Percentiles rank a stretch among this genome's conserved stretches.
These are phyloP conservation scores for Penicillium macrosclerotiorum DNA, from an alignment of 495 filamentous ascomycete genomes.

Conservation along the genomic window DNA sequence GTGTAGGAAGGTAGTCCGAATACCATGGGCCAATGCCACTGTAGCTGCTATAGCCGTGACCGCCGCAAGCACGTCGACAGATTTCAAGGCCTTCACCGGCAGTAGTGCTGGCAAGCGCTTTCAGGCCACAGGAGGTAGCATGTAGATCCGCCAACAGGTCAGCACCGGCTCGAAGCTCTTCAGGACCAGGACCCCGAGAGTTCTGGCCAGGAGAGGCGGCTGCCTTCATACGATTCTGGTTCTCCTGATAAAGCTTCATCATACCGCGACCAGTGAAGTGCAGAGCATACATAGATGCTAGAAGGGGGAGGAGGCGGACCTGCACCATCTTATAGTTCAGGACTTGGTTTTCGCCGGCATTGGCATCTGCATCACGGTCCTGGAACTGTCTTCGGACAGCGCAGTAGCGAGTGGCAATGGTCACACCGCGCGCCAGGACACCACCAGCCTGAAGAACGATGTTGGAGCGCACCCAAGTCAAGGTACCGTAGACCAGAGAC, in stretches of 20 bases:
- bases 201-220: slow-evolving; percentile 35
- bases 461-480: slow-evolving; percentile 69
- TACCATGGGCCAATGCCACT: slow-evolving; percentile 67
- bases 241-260: slow-evolving; percentile 64
- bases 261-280: slow-evolving; percentile 72
- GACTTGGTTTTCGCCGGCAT: slow-evolving; percentile 64
- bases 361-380: slow-evolving; percentile 58
- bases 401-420: slow-evolving; percentile 69
- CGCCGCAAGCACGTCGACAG: slow-evolving; percentile 69
- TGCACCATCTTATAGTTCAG: slow-evolving; percentile 79
- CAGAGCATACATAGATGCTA: slow-evolving; percentile 71
- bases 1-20: slow-evolving; percentile 65
- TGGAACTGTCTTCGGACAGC: slow-evolving; percentile 69
- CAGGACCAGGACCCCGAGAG: slow-evolving; percentile 60
- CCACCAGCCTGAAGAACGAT: slow-evolving; percentile 67
- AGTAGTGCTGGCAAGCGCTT: slow-evolving; percentile 64
- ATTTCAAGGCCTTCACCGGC: slow-evolving; percentile 69
- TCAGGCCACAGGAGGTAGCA: slow-evolving; percentile 70
- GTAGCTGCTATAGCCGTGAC: slow-evolving; percentile 70
- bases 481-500: slow-evolving; percentile 66
- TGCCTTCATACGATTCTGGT: slow-evolving; percentile 59
- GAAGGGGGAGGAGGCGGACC: slow-evolving; percentile 62
- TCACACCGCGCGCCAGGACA: slow-evolving; percentile 69
- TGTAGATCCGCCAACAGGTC: slow-evolving; percentile 71
- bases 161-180: slow-evolving; percentile 60